Conservation (phyloP, 768 basidiomycete species). For the Auricularia sp. region DNA sequence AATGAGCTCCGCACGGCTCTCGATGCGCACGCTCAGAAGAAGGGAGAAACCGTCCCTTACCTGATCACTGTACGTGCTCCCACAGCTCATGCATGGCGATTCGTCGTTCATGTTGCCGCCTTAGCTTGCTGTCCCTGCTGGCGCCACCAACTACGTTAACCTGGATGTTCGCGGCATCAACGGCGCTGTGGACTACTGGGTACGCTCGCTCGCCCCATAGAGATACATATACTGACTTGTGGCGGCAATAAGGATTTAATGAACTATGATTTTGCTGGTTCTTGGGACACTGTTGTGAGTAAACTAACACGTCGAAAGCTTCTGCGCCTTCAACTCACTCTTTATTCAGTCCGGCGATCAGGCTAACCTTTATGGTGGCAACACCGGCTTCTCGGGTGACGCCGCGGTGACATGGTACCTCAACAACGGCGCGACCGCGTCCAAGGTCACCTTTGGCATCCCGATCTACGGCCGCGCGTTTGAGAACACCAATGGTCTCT, state of each 20-base stretch:
- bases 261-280: constrained; percentile 71
- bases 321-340: constrained; percentile 23
- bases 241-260: constrained; percentile 13
- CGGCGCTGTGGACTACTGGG: constrained; percentile 60
- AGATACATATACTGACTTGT: not conserved
- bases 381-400: constrained; percentile 57
- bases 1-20: constrained; percentile 55
- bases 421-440: constrained; percentile 47
- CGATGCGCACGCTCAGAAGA: constrained; percentile 41
- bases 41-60: constrained; percentile 54
- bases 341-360: constrained; percentile 40
- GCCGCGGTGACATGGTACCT: constrained; percentile 52
- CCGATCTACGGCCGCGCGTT: constrained; percentile 76
- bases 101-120: not conserved
- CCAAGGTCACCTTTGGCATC: constrained; percentile 66
- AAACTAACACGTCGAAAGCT: too few species aligned
- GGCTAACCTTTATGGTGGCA: constrained; percentile 62
- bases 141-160: constrained; percentile 45
- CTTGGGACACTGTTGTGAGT: constrained; percentile 13
- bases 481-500: constrained; percentile 57
- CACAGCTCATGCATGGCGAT: not conserved
- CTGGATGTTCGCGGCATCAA: constrained; percentile 57
- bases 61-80: constrained; percentile 34
- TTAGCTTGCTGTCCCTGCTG: constrained; percentile 53
- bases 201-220: not conserved